Base-by-base conservation (phyloP, 2,329 filamentous ascomycete species). In the Akanthomyces uredinophilus region DNA sequence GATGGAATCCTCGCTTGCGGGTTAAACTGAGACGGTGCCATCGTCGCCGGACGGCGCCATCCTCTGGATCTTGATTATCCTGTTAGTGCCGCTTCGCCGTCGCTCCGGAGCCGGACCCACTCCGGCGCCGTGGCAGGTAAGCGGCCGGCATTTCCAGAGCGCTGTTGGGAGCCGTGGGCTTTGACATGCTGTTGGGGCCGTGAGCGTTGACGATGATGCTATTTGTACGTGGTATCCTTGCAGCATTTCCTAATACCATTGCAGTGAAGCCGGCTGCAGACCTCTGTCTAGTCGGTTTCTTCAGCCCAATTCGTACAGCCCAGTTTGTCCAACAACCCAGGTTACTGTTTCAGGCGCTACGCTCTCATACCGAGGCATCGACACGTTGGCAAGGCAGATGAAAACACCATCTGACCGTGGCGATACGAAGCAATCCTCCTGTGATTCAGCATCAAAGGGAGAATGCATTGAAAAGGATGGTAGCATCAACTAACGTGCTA, bases 71-170 rank as follows among this genome's bases (percentile, higher is more conserved):
- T 32, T 22, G 37, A 56, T 44, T 8, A 13, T 22, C 35, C 44
- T 20, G 8, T 27, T 47, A 27, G 49, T 32, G 55, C 27, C 27
- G 27, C 55, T 60, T 35, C 32, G 32, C 46, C 57, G 37, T 51
- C 46, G 13, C 29, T 58, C 46, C 55, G 44, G 55, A 49, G 11
- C 57, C 55, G 55, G 57, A 35, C 47, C 57, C 57, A 60, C 57
- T 44, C 18, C 57, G 57, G 57, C 46, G 35, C 57, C 47, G 57
- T 24, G n/a, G n/a, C 54, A 47, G 32, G 7, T 14, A 20, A 35
- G n/a, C 24, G 29, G 27, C 54, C 54, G 54, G 43, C 54, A 37
- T 35, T 41, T 51, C 20, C 2, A 27, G 3, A 29, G 35, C 32
- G 20, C n/a, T n/a, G n/a, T n/a, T n/a, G n/a, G n/a, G n/a, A n/a